A percentile compares a stretch with the other conserved stretches of the same genome.
phyloP scores from a whole-genome alignment of 2,329 filamentous ascomycete species.

The Xylaria sp. region DNA sequence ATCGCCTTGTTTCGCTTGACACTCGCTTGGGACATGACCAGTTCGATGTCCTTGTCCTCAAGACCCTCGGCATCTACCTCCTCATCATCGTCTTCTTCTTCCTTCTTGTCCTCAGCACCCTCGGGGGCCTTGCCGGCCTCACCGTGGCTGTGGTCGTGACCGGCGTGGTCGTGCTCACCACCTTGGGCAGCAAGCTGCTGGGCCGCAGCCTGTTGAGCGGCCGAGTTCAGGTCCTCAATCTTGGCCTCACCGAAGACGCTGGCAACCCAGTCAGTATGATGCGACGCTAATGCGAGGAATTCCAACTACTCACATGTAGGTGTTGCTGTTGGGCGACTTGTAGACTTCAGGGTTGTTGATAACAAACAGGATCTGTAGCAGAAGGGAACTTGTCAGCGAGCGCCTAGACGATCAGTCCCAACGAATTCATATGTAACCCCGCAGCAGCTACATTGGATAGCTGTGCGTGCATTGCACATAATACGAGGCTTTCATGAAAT shows the following conservation, averaged over 20 bases:
- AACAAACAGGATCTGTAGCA: conserved; percentile 88
- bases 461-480: background rate
- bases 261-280: conserved; percentile 21
- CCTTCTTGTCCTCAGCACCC: conserved; percentile 70
- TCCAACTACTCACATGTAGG: conserved; percentile 82
- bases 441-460: background rate
- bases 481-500: too few species aligned
- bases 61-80: conserved; percentile 93
- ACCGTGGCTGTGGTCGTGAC: conserved; percentile 73
- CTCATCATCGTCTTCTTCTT: conserved; percentile 87
- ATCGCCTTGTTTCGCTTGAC: conserved; percentile 98
- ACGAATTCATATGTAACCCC: background rate
- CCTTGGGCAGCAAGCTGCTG: conserved; percentile 87
- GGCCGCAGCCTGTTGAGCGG: conserved; percentile 92
- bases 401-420: background rate
- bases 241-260: conserved; percentile 99
- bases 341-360: conserved; percentile 99
- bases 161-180: conserved; percentile 58
- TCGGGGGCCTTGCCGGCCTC: conserved; percentile 65
- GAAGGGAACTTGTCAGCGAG: conserved; percentile 4
- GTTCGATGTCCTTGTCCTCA: conserved; percentile 98
- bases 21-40: conserved; percentile 97
- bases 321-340: conserved; percentile 99
- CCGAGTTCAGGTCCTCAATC: conserved; percentile 99
- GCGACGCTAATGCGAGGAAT: background rate